Percentiles rank a stretch among this genome's conserved stretches.
These are phyloP conservation scores for Colletotrichum sp. DNA, from an alignment of 2,329 filamentous ascomycete genomes.

Conservation along the genomic window DNA sequence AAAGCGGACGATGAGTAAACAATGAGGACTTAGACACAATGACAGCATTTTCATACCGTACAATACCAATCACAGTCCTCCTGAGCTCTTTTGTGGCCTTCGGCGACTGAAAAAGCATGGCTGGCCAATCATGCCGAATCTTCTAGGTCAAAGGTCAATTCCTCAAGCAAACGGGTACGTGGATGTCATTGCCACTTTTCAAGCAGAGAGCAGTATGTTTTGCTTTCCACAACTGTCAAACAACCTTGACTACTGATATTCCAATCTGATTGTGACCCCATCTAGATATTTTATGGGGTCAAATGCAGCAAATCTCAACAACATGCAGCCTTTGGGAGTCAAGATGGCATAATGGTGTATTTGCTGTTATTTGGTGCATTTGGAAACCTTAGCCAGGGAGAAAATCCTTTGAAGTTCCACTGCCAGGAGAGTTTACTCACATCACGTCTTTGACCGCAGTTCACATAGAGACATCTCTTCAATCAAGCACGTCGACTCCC, in stretches of 20 bases:
- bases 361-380: rapidly evolving
- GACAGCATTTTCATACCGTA: background rate
- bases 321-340: background rate
- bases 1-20: background rate
- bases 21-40: background rate
- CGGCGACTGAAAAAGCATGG: background rate
- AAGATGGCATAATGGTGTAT: background rate
- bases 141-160: background rate
- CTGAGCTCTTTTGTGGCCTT: background rate
- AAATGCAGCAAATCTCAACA: background rate
- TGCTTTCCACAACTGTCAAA: background rate
- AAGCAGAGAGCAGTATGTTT: background rate
- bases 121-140: background rate
- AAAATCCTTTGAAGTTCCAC: rapidly evolving
- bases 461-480: background rate
- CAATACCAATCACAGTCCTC: background rate
- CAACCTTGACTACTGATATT: background rate
- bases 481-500: background rate
- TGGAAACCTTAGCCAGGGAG: rapidly evolving
- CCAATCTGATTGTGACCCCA: background rate
- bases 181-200: background rate
- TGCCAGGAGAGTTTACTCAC: rapidly evolving
- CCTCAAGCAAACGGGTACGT: background rate
- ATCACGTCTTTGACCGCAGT: background rate
- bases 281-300: background rate